A percentile compares a stretch with the other conserved stretches of the same genome.
These are phyloP conservation scores for Sugiyamaella grinbergsii DNA, from an alignment of 1,139 yeast species.

Conservation along the genomic window DNA sequence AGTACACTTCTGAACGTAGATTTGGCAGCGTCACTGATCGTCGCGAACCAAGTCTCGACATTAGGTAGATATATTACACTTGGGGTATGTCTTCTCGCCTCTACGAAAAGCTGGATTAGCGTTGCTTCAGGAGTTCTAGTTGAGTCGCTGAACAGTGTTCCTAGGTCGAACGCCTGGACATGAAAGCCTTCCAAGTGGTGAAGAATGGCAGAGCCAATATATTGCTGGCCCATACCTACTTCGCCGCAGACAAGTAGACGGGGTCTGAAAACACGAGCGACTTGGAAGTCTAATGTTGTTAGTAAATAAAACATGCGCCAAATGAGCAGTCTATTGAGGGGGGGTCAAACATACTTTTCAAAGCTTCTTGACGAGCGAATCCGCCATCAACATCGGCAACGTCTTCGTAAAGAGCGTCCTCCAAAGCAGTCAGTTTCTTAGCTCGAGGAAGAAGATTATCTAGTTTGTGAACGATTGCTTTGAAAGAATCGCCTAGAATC, in stretches of 20 bases:
- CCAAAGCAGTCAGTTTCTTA: slow-evolving; percentile 60
- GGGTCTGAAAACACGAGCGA: slow-evolving; percentile 79
- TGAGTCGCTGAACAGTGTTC: slow-evolving; percentile 75
- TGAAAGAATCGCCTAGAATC: slow-evolving; percentile 55
- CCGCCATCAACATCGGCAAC: slow-evolving; percentile 66
- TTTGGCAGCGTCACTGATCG: slow-evolving; percentile 68
- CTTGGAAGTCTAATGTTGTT: slow-evolving; percentile 43
- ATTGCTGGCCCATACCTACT: slow-evolving; percentile 87
- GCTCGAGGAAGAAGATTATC: slow-evolving; percentile 65
- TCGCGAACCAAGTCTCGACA: slow-evolving; percentile 72
- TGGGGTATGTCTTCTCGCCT: slow-evolving; percentile 89
- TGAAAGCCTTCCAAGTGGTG: slow-evolving; percentile 88
- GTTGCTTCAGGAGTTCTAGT: slow-evolving; percentile 83
- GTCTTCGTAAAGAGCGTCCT: slow-evolving; percentile 69
- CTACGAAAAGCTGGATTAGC: slow-evolving; percentile 80
- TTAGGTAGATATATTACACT: slow-evolving; percentile 84
- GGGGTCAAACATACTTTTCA: slow-evolving; percentile 45
- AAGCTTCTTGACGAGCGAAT: slow-evolving; percentile 64
- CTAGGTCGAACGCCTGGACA: slow-evolving; percentile 82
- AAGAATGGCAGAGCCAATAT: slow-evolving; percentile 78
- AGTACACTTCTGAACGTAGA: slow-evolving; percentile 73
- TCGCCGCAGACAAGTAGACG: slow-evolving; percentile 72
- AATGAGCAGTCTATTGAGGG: not conserved
- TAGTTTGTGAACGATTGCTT: slow-evolving; percentile 52
- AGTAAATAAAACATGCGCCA: not conserved